Percentiles rank a stretch among this genome's conserved stretches.
These are phyloP conservation scores for Ophiostoma triangulosporum DNA, from an alignment of 2,329 filamentous ascomycete species.

Conservation along the genomic window DNA sequence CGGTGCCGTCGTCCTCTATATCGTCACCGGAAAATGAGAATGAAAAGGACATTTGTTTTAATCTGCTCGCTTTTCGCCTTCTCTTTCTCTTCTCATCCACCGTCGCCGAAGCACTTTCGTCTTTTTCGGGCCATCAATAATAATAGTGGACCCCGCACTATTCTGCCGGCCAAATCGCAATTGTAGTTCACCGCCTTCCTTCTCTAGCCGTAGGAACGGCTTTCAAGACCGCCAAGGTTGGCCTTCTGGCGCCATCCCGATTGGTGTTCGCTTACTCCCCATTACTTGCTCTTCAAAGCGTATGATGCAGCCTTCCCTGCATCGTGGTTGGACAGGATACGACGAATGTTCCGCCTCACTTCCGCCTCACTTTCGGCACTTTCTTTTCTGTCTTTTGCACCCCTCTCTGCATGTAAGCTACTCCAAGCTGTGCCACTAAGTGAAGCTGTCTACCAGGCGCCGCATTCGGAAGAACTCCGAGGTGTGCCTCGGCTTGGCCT, in stretches of 20 bases:
- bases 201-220: too few species aligned
- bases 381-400: neutral
- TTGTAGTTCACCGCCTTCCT: constrained; percentile 4
- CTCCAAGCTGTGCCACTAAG: too few species aligned
- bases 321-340: constrained; percentile 30
- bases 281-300: neutral
- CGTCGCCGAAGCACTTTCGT: too few species aligned
- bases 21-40: constrained; percentile 53
- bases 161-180: neutral
- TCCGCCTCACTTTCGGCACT: neutral
- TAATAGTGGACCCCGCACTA: constrained; percentile 5
- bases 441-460: neutral
- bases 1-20: constrained; percentile 33
- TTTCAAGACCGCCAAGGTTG: too few species aligned
- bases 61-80: neutral
- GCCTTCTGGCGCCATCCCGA: constrained; percentile 2
- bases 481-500: neutral
- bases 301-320: neutral
- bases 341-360: neutral
- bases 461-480: neutral
- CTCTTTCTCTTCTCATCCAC: neutral
- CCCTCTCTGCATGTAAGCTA: too few species aligned
- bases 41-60: constrained; percentile 19
- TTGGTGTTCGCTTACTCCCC: neutral
- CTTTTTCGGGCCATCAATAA: neutral